A percentile compares a stretch with the other conserved stretches of the same genome.
Conservation (phyloP, 2,329 filamentous ascomycete species). For the Gnomoniopsis sp. region DNA sequence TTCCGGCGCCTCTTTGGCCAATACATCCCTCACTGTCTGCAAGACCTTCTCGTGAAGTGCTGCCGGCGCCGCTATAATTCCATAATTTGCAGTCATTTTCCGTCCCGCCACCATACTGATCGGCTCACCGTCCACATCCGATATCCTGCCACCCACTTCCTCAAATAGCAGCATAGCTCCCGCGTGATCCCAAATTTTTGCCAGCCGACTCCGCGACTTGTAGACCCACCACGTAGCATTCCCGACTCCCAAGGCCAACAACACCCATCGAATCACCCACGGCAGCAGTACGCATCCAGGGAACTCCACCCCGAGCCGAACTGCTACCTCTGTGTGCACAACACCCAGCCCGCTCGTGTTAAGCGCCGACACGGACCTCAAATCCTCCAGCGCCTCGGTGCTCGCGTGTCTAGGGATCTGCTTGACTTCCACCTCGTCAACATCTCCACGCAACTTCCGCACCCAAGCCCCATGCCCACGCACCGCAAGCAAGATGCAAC, state of each 20-base stretch:
- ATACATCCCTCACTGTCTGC: slow-evolving; percentile 30
- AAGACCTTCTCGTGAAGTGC: slow-evolving; percentile 42
- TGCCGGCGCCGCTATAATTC: slow-evolving; percentile 52
- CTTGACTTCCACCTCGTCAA: slow-evolving; percentile 18
- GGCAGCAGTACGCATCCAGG: slow-evolving; percentile 51
- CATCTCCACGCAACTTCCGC: slow-evolving; percentile 33
- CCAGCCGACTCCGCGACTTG: slow-evolving; percentile 41
- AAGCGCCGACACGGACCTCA: slow-evolving; percentile 46
- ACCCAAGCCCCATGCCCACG: slow-evolving; percentile 46
- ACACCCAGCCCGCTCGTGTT: slow-evolving; percentile 43
- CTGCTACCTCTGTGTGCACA: slow-evolving; percentile 42
- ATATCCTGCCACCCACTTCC: slow-evolving; percentile 53
- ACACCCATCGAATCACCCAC: slow-evolving; percentile 56
- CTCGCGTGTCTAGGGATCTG: slow-evolving; percentile 31
- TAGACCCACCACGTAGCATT: slow-evolving; percentile 58
- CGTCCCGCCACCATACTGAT: slow-evolving; percentile 50
- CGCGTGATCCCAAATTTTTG: slow-evolving; percentile 59
- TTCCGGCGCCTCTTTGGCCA: slow-evolving; percentile 31
- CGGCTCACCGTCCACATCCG: slow-evolving; percentile 48
- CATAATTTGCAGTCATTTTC: slow-evolving; percentile 48
- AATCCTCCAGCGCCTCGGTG: slow-evolving; percentile 14
- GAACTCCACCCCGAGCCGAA: slow-evolving; percentile 37
- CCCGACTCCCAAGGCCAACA: slow-evolving; percentile 48
- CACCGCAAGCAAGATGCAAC: slow-evolving; percentile 50
- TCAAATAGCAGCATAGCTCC: slow-evolving; percentile 58